These are phyloP conservation scores for Penicillium herquei DNA, from an alignment of 495 filamentous ascomycete genomes.

Conservation along the genomic window DNA sequence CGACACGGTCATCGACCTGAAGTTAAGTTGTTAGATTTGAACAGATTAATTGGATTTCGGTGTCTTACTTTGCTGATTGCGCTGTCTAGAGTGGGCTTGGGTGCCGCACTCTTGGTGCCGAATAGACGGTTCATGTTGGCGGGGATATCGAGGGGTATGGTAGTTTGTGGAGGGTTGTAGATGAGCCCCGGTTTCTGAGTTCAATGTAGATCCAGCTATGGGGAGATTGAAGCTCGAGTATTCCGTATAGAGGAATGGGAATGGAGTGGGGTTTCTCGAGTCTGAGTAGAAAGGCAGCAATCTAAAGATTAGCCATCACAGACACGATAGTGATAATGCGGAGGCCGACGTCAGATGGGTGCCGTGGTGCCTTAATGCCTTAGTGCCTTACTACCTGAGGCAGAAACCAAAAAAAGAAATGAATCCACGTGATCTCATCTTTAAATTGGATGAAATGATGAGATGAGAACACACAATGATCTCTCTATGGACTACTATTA, in stretches of 20 bases:
- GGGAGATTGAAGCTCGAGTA: too few species aligned
- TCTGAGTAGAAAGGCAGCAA: too few species aligned
- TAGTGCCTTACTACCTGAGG: constrained; percentile 7
- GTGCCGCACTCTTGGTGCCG: constrained; percentile 80
- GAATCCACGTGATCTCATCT: constrained; percentile 7
- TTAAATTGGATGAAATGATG: not conserved
- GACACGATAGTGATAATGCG: constrained; percentile 18
- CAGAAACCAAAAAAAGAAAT: not conserved
- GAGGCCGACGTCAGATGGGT: constrained; percentile 23
- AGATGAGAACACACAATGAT: not conserved
- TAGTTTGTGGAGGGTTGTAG: constrained; percentile 1
- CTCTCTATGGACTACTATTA: not conserved
- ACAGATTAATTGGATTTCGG: constrained; percentile 3
- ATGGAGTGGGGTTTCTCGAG: too few species aligned
- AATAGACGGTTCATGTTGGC: constrained; percentile 91
- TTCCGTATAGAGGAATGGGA: too few species aligned
- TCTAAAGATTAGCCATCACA: not conserved
- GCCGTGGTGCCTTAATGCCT: not conserved
- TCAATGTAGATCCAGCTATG: too few species aligned
- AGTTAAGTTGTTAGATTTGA: constrained; percentile 12
- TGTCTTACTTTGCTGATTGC: constrained; percentile 77
- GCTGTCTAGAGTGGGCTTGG: constrained; percentile 84
- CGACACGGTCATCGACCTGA: constrained; percentile 79
- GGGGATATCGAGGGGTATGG: not conserved
- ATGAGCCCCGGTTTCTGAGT: not conserved